Conservation (phyloP, 805 yeast genomes). For the Spencermartinsiella europaea region DNA sequence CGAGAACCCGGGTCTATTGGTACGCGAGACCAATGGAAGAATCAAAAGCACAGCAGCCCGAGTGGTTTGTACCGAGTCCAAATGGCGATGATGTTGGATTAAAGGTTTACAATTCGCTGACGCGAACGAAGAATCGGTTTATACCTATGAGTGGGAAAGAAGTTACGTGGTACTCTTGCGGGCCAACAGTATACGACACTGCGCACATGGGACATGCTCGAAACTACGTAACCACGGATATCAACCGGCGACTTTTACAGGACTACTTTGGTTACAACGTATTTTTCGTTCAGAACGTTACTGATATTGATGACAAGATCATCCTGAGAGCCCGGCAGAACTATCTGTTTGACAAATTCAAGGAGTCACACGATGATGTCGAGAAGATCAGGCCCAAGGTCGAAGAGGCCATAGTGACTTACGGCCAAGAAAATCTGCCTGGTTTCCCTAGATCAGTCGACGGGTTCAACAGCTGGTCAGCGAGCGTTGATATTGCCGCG, state of each 20-base stretch:
- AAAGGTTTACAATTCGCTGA: slow-evolving; percentile 75
- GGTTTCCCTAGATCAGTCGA: slow-evolving; percentile 5
- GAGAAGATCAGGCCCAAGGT: slow-evolving; percentile 31
- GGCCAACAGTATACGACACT: slow-evolving; percentile 95
- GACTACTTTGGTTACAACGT: slow-evolving; percentile 90
- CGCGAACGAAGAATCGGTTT: slow-evolving; percentile 74
- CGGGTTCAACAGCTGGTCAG: slow-evolving; percentile 8
- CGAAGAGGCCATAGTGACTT: slow-evolving; percentile 41
- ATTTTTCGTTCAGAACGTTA: slow-evolving; percentile 88
- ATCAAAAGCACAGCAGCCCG: slow-evolving; percentile 40
- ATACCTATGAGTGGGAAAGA: slow-evolving; percentile 55
- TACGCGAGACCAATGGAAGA: slow-evolving; percentile 2
- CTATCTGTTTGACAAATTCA: slow-evolving; percentile 63
- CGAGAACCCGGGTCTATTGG: too few species aligned
- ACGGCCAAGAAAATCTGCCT: slow-evolving; percentile 40
- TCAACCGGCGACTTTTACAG: slow-evolving; percentile 81
- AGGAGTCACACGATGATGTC: slow-evolving; percentile 26
- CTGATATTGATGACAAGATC: slow-evolving; percentile 98
- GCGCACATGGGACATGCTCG: slow-evolving; percentile 99
- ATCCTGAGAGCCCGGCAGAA: slow-evolving; percentile 91
- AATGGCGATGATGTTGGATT: slow-evolving; percentile 34
- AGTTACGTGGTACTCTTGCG: slow-evolving; percentile 95
- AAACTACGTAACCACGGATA: slow-evolving; percentile 91
- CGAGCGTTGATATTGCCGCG: slow-evolving; percentile 38
- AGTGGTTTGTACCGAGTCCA: slow-evolving; percentile 42